Base-by-base conservation (phyloP, 805 yeast genomes). In the Yamadazyma kitorensis region DNA sequence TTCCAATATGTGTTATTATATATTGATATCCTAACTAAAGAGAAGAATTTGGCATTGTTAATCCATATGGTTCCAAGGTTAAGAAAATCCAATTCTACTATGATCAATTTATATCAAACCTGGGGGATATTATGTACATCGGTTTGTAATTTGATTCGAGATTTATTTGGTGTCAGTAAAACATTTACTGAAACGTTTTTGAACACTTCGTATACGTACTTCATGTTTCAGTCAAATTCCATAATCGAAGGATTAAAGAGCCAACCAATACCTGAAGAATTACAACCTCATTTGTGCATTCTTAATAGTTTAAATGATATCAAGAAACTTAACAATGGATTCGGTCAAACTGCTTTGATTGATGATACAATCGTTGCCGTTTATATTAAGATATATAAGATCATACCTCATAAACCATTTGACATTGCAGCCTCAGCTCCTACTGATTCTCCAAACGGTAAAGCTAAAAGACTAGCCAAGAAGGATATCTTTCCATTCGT, bases 31-130 rank as follows among this genome's bases (percentile, higher is more conserved):
- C 55, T 86, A 16, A 61, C 68, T 21, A 56, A 64, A 17, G 64
- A 73, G 6, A 59, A 68, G 7, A 91, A 87, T 47, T 64, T 82
- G 29, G 72, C 72, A 11, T 66, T 78, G 0, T 60, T 93, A 42
- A 65, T 79, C 2, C 58, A 68, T 5, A 69, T 89, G 51, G 71
- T 81, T 8, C 83, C 80, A 24, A 84, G 86, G 45, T 66, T 91
- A n/a, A 72, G 97, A 37, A 70, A 87, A 27, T 78, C 83, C 33
- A 82, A 85, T 11, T 71, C 89, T 0, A 83, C 85, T 3, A 84
- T 91, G 86, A 66, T 85, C 3, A 65, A 73, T 27, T 73, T 83
- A 27, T 61, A 70, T 14, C 68, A 64, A 29, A 75, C 80, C 0
- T 87, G 93, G 88, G 93, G 83, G 38, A 57, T 57, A 19, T 61